Base-by-base conservation (phyloP, 345 rosid species). In the Euclidium syriacum region DNA sequence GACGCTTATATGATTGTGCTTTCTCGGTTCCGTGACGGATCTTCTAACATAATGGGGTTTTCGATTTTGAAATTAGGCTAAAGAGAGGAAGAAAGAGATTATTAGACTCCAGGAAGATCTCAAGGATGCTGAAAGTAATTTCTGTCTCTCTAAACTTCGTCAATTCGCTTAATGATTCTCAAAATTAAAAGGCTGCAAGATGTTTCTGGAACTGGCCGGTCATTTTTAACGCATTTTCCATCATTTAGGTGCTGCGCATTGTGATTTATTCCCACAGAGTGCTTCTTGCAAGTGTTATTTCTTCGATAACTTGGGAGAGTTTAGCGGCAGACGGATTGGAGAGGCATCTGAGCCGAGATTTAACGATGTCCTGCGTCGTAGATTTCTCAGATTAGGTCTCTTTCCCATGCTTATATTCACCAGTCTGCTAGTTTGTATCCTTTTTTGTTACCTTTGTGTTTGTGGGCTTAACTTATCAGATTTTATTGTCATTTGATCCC, bases 221-320 rank as follows among this genome's bases (percentile, higher is more conserved):
- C 12, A 16, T 34, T 52, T 58, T n/a, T 59, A 3, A 23, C 62
- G 20, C 24, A 1, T 10, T 25, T 40, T 3, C 24, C 50, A 60
- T 16, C 19, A 19, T 14, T 5, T 67, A 90, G 92, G 89, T 74
- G 75, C 81, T 62, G 73, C 75, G 16, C 81, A 47, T 35, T 68
- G 75, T 73, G 90, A 82, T 48, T 65, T 82, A 50, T 77, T 85
- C 72, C 86, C 92, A 10, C 78, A 73, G 68, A 73, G 27, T 57
- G 90, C 85, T 36, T 75, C 82, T 29, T 88, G 96, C 79, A 86
- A 88, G 80, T 88, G 99, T 76, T 83, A 83, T 75, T 85, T 95
- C 84, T 90, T 84, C 62, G 79, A 86, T 61, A 73, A 81, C 66
- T 68, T 88, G 84, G 97, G 99, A 77, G 80, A 73, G 55, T 35